A percentile compares a stretch with the other conserved stretches of the same genome.
These are phyloP conservation scores for Penicillium verhagenii DNA, from an alignment of 495 filamentous ascomycete species.

Conservation along the genomic window DNA sequence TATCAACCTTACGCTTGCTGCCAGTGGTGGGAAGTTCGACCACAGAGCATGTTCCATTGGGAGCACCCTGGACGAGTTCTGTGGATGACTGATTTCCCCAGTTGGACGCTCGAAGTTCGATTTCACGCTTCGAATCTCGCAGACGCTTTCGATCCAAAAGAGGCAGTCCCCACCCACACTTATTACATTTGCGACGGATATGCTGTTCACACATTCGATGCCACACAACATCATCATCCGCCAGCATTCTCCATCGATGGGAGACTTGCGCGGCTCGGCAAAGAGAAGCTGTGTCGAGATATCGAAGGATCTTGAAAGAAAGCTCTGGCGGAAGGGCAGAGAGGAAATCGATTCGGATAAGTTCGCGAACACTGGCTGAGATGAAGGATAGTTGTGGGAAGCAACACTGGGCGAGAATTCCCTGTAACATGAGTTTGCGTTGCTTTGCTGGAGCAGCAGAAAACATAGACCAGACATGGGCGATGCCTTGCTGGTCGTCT, in stretches of 20 bases:
- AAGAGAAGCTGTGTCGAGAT: conserved; percentile 91
- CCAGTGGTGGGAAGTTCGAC: conserved; percentile 22
- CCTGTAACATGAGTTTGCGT: conserved; percentile 90
- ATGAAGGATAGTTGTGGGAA: conserved; percentile 95
- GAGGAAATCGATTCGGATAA: conserved; percentile 95
- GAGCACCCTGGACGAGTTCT: conserved; percentile 15
- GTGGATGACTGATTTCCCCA: conserved; percentile 39
- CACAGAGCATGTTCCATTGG: conserved; percentile 18
- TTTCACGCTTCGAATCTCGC: conserved; percentile 82
- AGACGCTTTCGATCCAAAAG: conserved; percentile 84
- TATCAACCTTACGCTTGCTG: conserved; percentile 40
- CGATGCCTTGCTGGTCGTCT: conserved; percentile 87
- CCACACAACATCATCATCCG: conserved; percentile 97
- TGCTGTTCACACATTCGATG: conserved; percentile 99
- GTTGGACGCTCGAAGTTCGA: conserved; percentile 65
- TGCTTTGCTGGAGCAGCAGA: conserved; percentile 93
- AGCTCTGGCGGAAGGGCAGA: conserved; percentile 85
- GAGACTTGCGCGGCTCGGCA: conserved; percentile 98
- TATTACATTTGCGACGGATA: conserved; percentile 92
- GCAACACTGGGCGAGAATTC: conserved; percentile 92
- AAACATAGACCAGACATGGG: conserved; percentile 94
- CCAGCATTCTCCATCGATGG: conserved; percentile 77
- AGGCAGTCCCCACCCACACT: conserved; percentile 94
- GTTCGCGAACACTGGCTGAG: conserved; percentile 79
- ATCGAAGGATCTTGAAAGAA: conserved; percentile 88